Percentiles rank a stretch among this genome's conserved stretches.
phyloP scores from a whole-genome alignment of 768 basidiomycete species.

The Leccinum boreale region DNA sequence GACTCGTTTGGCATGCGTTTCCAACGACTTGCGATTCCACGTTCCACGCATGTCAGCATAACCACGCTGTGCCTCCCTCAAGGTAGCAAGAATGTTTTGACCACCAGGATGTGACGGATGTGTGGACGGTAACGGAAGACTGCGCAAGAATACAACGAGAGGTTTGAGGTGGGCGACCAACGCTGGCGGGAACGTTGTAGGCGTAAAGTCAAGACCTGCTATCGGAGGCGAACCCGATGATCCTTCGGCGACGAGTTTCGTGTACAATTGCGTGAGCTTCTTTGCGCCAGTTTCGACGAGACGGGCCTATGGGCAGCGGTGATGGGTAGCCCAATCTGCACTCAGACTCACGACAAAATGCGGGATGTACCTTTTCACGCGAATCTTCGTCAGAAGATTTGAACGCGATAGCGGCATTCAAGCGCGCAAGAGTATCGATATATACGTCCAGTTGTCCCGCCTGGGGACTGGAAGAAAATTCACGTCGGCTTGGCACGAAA shows the following conservation, averaged over 20 bases:
- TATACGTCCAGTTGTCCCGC: slow-evolving; percentile 62
- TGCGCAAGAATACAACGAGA: slow-evolving; percentile 66
- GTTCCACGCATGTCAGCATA: slow-evolving; percentile 85
- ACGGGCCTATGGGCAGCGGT: slow-evolving; percentile 44
- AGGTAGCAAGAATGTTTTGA: slow-evolving; percentile 54
- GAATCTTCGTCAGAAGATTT: slow-evolving; percentile 56
- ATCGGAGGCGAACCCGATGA: slow-evolving; percentile 72
- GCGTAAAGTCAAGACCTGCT: slow-evolving; percentile 54
- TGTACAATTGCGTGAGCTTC: slow-evolving; percentile 77
- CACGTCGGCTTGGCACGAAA: slow-evolving; percentile 1
- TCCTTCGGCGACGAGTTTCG: slow-evolving; percentile 84
- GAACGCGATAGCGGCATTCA: slow-evolving; percentile 80
- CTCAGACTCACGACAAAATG: neutral
- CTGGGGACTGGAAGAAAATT: slow-evolving; percentile 53
- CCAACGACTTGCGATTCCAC: slow-evolving; percentile 75
- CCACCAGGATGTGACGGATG: slow-evolving; percentile 84
- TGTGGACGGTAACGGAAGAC: slow-evolving; percentile 71
- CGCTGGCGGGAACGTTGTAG: slow-evolving; percentile 51
- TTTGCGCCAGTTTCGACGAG: slow-evolving; percentile 81
- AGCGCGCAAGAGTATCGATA: slow-evolving; percentile 67
- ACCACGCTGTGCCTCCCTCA: slow-evolving; percentile 76
- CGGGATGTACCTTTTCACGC: slow-evolving; percentile 45
- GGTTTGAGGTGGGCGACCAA: slow-evolving; percentile 55
- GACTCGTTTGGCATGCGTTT: slow-evolving; percentile 64
- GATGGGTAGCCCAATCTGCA: neutral